These are phyloP conservation scores for Coniella lustricola DNA, from an alignment of 2,329 filamentous ascomycete genomes.

Conservation along the genomic window DNA sequence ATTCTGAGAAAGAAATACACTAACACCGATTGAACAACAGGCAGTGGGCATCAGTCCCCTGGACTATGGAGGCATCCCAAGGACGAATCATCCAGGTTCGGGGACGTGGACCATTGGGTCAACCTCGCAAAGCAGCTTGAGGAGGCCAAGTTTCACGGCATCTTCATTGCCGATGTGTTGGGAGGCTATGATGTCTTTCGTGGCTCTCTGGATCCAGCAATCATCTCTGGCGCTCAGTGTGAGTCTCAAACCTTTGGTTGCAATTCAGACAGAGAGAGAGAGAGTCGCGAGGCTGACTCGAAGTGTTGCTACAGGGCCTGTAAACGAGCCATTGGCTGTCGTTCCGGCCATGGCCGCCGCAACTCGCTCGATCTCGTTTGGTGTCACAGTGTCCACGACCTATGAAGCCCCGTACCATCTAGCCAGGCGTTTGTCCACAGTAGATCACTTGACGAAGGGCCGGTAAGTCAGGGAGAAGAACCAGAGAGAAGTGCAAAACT, in stretches of 20 bases:
- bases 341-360: slow-evolving; percentile 62
- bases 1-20: neutral
- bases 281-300: neutral
- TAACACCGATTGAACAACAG: slow-evolving; percentile 19
- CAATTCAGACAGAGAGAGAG: neutral
- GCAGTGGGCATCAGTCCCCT: slow-evolving; percentile 40
- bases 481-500: too few species aligned
- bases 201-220: slow-evolving; percentile 49
- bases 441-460: slow-evolving; percentile 62
- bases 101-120: slow-evolving; percentile 53
- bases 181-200: slow-evolving; percentile 64
- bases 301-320: slow-evolving; percentile 34
- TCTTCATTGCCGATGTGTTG: slow-evolving; percentile 62
- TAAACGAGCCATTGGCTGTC: slow-evolving; percentile 60
- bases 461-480: too few species aligned
- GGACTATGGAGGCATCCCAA: slow-evolving; percentile 54
- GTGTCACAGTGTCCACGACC: slow-evolving; percentile 59
- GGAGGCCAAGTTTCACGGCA: slow-evolving; percentile 55
- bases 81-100: slow-evolving; percentile 56
- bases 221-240: slow-evolving; percentile 58
- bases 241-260: neutral
- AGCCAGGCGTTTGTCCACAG: slow-evolving; percentile 55
- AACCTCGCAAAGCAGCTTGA: slow-evolving; percentile 54
- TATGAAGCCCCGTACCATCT: slow-evolving; percentile 65
- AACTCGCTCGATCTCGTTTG: slow-evolving; percentile 61